Conservation (phyloP, 371 early-diverging fungal genomes). For the Rhizopus sp. region DNA sequence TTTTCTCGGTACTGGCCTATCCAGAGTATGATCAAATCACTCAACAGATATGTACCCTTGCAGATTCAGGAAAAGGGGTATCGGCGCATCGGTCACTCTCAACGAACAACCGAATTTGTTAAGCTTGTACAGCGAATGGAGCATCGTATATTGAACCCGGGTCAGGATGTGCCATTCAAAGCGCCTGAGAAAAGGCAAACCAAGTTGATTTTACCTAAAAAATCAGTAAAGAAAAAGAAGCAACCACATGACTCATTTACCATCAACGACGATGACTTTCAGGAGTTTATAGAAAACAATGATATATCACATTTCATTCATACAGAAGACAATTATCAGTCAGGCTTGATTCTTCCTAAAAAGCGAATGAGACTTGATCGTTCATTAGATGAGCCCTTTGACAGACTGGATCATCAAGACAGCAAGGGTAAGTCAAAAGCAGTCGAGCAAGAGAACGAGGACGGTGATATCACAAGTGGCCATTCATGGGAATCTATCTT, state of each 20-base stretch:
- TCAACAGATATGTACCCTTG: constrained; percentile 22
- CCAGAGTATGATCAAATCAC: background rate
- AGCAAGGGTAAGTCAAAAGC: constrained; percentile 6
- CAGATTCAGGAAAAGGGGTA: constrained; percentile 12
- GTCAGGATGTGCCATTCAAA: constrained; percentile 1
- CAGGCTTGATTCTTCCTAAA: background rate
- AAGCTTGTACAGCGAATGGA: constrained; percentile 30
- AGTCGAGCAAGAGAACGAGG: background rate
- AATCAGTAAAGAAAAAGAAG: background rate
- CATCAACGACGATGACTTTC: constrained; percentile 10
- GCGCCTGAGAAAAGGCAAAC: background rate
- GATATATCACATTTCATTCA: constrained; percentile 6
- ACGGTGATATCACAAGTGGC: background rate
- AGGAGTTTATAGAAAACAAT: constrained; percentile 7
- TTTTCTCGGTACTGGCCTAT: constrained; percentile 26
- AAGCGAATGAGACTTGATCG: background rate
- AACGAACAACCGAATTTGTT: constrained; percentile 28
- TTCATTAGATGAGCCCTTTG: too few relatives aligned
- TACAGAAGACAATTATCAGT: background rate
- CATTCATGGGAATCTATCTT: constrained; percentile 10
- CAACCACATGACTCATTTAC: background rate
- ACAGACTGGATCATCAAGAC: background rate
- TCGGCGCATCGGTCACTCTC: constrained; percentile 28
- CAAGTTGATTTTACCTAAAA: constrained; percentile 8
- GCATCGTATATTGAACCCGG: constrained; percentile 31